Base-by-base conservation (phyloP, 2,329 filamentous ascomycete species). In the Talaromyces sp. region DNA sequence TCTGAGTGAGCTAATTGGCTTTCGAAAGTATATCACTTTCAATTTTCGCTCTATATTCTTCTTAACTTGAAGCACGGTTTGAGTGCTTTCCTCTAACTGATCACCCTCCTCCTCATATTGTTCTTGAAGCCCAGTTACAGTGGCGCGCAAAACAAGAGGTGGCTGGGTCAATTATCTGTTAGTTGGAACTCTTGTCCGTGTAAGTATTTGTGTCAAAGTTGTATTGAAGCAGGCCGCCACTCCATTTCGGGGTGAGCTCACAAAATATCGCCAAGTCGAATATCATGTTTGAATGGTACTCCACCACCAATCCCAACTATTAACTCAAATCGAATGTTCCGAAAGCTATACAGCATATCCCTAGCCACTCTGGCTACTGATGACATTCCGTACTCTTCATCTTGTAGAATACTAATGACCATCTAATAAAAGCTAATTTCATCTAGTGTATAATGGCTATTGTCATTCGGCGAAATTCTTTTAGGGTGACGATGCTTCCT, bases 221-320 rank as follows among this genome's bases (percentile, higher is more conserved):
- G 31, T 60, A 60, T 22, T 60, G 57, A 31, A 60, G 24, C 37
- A 60, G 13, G 3, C 57, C 57, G 16, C 57, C 57, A 5, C 9
- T 16, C 37, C 33, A 41, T 60, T 45, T 45, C 37, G 33, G 47
- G 57, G 37, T n/a, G 57, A 41, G 57, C 57, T 60, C 37, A 60
- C 57, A 10, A 60, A 39, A 60, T 31, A 60, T 60, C 57, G 16
- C 57, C 57, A 11, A 60, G 57, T 10, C 57, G 57, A n/a, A 60
- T 60, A 31, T 60, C 57, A 43, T 60, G 57, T 39, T 45, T 60
- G 8, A 31, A 14, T 3, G 52, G 52, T 37, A 57, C 16, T 13
- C 52, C 52, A n/a, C 52, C 52, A 37, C 52, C 52, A 11, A 57
- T 57, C 3, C 52, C 52, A 11, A 57, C 52, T 31, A 57, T 37